phyloP scores from a whole-genome alignment of 495 filamentous ascomycete species.

The Hypoxylon fuscum region DNA sequence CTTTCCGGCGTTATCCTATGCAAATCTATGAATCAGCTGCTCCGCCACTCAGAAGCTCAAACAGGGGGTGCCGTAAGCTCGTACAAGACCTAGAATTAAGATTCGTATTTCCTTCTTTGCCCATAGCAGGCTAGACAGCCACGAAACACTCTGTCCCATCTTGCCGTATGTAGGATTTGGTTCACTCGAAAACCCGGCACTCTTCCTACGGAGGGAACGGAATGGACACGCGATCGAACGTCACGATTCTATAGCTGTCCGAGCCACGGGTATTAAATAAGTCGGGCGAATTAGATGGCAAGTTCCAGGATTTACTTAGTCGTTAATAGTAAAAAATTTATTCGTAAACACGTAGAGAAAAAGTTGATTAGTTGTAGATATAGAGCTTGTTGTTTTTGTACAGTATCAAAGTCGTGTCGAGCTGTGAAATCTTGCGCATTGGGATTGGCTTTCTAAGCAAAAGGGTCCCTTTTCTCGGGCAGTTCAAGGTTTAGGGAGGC shows the following conservation, averaged over 20 bases:
- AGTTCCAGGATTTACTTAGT: not conserved
- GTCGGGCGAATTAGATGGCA: not conserved
- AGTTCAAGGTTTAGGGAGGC: conserved; percentile 32
- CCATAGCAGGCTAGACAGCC: conserved; percentile 79
- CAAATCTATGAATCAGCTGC: conserved; percentile 22
- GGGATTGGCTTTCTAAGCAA: conserved; percentile 36
- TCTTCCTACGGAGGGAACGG: not conserved
- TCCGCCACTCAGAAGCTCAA: conserved; percentile 25
- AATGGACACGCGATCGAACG: conserved; percentile 25
- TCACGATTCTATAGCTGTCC: conserved; percentile 9
- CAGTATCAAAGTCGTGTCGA: conserved; percentile 19
- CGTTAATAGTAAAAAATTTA: conserved; percentile 15
- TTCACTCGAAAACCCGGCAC: conserved; percentile 11
- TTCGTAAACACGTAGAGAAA: conserved; percentile 26
- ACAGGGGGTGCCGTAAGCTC: conserved; percentile 44
- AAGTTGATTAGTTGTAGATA: conserved; percentile 11
- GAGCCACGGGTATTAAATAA: conserved; percentile 17
- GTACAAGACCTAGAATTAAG: conserved; percentile 91
- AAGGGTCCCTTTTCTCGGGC: conserved; percentile 28
- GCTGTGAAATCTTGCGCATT: conserved; percentile 36
- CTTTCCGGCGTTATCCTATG: conserved; percentile 96
- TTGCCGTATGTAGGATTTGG: conserved; percentile 39
- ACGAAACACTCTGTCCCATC: conserved; percentile 87
- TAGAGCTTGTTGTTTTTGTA: conserved; percentile 12
- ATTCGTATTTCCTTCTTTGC: conserved; percentile 98